Conservation (phyloP, 495 filamentous ascomycete genomes). For the Lasiosphaeris hirsuta region DNA sequence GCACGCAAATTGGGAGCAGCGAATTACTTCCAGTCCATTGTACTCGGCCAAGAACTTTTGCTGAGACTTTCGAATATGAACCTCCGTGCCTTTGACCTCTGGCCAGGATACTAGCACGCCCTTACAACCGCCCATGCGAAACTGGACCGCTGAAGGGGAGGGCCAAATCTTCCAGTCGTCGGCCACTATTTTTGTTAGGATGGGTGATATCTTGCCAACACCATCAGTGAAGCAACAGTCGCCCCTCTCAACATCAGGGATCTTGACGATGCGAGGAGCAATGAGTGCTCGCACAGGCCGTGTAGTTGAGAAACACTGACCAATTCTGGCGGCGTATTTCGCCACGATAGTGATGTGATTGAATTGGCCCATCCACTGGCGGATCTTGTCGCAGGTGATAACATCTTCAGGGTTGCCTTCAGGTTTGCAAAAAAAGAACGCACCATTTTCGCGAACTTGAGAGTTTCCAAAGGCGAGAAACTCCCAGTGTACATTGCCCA, state of each 20-base stretch:
- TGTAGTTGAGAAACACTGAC: conserved; percentile 95
- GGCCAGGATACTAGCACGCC: conserved; percentile 75
- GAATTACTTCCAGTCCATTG: conserved; percentile 77
- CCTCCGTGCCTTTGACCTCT: conserved; percentile 55
- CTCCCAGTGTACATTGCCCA: conserved; percentile 78
- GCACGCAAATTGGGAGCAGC: conserved; percentile 66
- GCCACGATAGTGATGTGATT: conserved; percentile 71
- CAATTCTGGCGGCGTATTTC: conserved; percentile 81
- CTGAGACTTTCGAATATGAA: conserved; percentile 78
- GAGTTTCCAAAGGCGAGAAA: conserved; percentile 96
- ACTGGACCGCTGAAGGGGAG: conserved; percentile 81
- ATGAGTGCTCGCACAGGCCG: conserved; percentile 55
- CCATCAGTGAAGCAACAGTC: conserved; percentile 82
- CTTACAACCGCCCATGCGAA: conserved; percentile 88
- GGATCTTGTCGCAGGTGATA: conserved; percentile 68
- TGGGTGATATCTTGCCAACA: conserved; percentile 84
- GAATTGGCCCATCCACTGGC: conserved; percentile 89
- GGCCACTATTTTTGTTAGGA: conserved; percentile 67
- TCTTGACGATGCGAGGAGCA: conserved; percentile 41
- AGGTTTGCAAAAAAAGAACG: conserved; percentile 70
- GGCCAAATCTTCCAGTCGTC: conserved; percentile 56
- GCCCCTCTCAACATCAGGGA: conserved; percentile 63
- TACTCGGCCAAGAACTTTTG: conserved; percentile 76
- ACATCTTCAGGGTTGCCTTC: conserved; percentile 49
- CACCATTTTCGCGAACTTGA: conserved; percentile 87